Conservation (phyloP, 805 yeast genomes). For the Starmerella vaccinii region DNA sequence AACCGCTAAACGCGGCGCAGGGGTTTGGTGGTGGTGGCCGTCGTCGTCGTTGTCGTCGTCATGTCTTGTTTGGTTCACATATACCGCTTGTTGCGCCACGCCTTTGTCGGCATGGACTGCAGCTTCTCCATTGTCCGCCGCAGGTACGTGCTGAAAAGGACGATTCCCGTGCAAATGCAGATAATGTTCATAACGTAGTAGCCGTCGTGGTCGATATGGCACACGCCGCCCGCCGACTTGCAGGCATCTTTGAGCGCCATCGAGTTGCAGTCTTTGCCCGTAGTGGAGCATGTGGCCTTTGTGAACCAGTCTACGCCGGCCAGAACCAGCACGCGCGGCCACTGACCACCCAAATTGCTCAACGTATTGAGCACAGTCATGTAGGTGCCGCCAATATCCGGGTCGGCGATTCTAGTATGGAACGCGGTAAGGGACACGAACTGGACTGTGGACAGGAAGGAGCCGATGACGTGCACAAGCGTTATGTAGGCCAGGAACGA, state of each 20-base stretch:
- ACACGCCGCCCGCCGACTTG: slow-evolving; percentile 43
- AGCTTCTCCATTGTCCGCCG: slow-evolving; percentile 49
- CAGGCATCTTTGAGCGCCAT: slow-evolving; percentile 43
- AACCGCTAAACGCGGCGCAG: too few species aligned
- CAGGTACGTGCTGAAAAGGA: slow-evolving; percentile 57
- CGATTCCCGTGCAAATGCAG: slow-evolving; percentile 58
- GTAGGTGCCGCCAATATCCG: slow-evolving; percentile 91
- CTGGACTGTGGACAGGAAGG: slow-evolving; percentile 90
- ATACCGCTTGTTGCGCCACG: slow-evolving; percentile 43
- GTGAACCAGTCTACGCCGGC: slow-evolving; percentile 74
- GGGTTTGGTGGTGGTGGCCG: too few species aligned
- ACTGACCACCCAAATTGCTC: slow-evolving; percentile 90
- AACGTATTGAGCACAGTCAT: slow-evolving; percentile 93
- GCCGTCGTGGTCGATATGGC: slow-evolving; percentile 58
- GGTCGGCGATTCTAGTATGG: slow-evolving; percentile 93
- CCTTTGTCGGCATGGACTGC: slow-evolving; percentile 59
- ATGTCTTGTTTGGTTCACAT: not conserved
- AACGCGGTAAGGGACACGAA: slow-evolving; percentile 91
- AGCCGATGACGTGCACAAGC: slow-evolving; percentile 69
- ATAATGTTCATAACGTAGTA: slow-evolving; percentile 66
- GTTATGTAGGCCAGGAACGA: slow-evolving; percentile 62
- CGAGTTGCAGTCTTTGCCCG: slow-evolving; percentile 30
- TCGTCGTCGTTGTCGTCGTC: too few species aligned
- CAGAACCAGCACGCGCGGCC: slow-evolving; percentile 84
- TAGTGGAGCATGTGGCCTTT: slow-evolving; percentile 42